These are phyloP conservation scores for Saitoella complicata DNA, from an alignment of 805 yeast species.

Conservation along the genomic window DNA sequence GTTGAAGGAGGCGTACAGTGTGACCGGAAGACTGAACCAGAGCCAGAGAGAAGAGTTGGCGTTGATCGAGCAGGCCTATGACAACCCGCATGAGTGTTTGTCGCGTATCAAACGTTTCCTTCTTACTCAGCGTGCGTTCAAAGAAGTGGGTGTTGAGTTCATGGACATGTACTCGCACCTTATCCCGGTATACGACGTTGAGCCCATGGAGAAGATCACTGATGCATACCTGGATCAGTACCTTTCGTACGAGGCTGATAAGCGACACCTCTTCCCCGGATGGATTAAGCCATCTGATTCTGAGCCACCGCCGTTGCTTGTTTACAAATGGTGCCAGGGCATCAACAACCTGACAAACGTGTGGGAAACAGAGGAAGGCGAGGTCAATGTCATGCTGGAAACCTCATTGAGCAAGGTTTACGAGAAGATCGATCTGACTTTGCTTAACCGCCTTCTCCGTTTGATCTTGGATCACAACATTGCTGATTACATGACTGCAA, in stretches of 20 bases:
- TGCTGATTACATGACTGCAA: slow-evolving; percentile 80
- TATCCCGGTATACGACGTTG: slow-evolving; percentile 73
- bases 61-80: slow-evolving; percentile 88
- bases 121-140: slow-evolving; percentile 79
- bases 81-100: slow-evolving; percentile 86
- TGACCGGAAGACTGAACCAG: slow-evolving; percentile 64
- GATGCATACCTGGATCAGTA: slow-evolving; percentile 94
- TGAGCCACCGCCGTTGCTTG: slow-evolving; percentile 82
- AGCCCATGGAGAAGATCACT: slow-evolving; percentile 85
- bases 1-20: slow-evolving; percentile 62
- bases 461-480: slow-evolving; percentile 74
- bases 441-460: slow-evolving; percentile 64
- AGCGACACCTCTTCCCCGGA: slow-evolving; percentile 72
- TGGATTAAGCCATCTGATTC: slow-evolving; percentile 94
- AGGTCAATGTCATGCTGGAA: slow-evolving; percentile 71
- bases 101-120: slow-evolving; percentile 68
- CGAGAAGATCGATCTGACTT: slow-evolving; percentile 77
- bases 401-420: slow-evolving; percentile 52
- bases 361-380: slow-evolving; percentile 66
- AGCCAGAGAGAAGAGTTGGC: slow-evolving; percentile 86
- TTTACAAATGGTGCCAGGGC: slow-evolving; percentile 89
- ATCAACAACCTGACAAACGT: slow-evolving; percentile 60
- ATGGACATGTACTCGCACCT: slow-evolving; percentile 77
- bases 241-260: slow-evolving; percentile 88
- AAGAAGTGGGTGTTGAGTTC: slow-evolving; percentile 76